These are phyloP conservation scores for Wilhelminamyces savonicus DNA, from an alignment of 805 yeast species.

Conservation along the genomic window DNA sequence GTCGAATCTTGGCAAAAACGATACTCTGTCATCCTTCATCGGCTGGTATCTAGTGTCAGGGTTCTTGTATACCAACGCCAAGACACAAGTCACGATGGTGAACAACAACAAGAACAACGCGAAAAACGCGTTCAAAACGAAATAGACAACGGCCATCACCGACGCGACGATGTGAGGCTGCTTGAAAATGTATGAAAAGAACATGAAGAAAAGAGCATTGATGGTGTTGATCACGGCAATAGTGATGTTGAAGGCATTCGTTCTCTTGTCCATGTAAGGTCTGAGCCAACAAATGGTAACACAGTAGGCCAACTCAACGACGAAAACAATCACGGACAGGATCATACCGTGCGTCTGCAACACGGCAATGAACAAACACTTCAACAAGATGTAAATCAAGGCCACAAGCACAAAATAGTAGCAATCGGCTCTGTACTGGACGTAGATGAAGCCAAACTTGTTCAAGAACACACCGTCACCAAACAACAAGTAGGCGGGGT, in stretches of 20 bases:
- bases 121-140: constrained; percentile 82
- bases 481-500: constrained; percentile 86
- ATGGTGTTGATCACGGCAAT: constrained; percentile 74
- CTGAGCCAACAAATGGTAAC: constrained; percentile 59
- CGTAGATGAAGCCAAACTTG: constrained; percentile 87
- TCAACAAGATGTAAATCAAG: constrained; percentile 59
- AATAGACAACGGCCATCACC: constrained; percentile 85
- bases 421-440: constrained; percentile 81
- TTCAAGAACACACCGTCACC: constrained; percentile 79
- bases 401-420: constrained; percentile 75
- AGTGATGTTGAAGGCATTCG: constrained; percentile 87
- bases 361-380: constrained; percentile 81
- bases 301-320: constrained; percentile 67
- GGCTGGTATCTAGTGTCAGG: constrained; percentile 96
- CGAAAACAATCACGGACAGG: constrained; percentile 74
- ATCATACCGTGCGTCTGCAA: constrained; percentile 75
- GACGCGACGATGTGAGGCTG: constrained; percentile 88
- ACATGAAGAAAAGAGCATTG: constrained; percentile 81
- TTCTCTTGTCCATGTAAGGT: constrained; percentile 93
- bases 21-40: constrained; percentile 91
- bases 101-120: constrained; percentile 76
- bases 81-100: constrained; percentile 80
- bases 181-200: constrained; percentile 77
- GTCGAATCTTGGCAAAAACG: constrained; percentile 76
- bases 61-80: constrained; percentile 80